Base-by-base conservation (phyloP, 805 yeast genomes). In the Yamadazyma takamatsuzukensis region DNA sequence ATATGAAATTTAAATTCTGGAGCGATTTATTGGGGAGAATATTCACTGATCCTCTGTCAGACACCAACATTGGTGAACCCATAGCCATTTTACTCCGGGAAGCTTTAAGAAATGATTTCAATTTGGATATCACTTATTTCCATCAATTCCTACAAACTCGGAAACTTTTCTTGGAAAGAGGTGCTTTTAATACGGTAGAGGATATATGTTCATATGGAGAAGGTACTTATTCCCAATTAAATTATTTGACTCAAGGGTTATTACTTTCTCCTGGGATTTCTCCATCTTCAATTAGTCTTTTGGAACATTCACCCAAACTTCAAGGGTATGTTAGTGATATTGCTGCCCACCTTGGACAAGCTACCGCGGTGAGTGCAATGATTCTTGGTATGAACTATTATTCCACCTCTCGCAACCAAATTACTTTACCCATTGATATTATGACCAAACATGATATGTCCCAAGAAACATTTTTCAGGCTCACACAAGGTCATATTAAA, bases 281-380 rank as follows among this genome's bases (percentile, higher is more conserved):
- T 1, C 85, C 84, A 0, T 72, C 78, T 1, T 66, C 75, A 0
- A 66, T 73, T 10, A 51, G 57, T 25, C 48, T 77, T 19, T 53
- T 82, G 21, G 76, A 73, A 38, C 49, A 56, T 15, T 68, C 76
- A 27, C 56, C 68, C 0, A 41, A 40, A 5, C 49, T 77, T n/a
- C 74, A 70, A 37, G 54, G 55, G 12, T 43, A 53, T 4, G 58
- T 77, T 6, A 68, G 77, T 21, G 85, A 82, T 39, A 71, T 80
- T 7, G 72, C 78, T 8, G 93, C 94, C 0, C 95, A 85, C 56
- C 58, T 86, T 23, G 95, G 95, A 5, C 94, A 86, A 53, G 84
- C 93, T 2, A 74, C 81, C 0, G 80, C 88, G 0, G 66, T 86
- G 9, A 78, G 86, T 1, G 69, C 82, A 2, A 66, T 75, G 55